Conservation (phyloP, 495 filamentous ascomycete genomes). For the Jackrogersella minutella region DNA sequence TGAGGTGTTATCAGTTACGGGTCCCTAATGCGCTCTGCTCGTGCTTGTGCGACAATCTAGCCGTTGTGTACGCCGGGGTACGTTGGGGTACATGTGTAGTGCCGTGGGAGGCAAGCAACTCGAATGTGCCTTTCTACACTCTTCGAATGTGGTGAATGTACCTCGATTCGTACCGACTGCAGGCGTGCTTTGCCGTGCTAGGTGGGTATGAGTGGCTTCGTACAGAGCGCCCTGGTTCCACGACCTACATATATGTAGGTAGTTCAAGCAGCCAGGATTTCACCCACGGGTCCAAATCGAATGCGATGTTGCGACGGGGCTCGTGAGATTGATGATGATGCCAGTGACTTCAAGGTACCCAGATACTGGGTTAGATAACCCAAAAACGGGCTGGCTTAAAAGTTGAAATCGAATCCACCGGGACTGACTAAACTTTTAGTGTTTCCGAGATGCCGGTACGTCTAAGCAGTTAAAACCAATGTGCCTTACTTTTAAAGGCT, state of each 20-base stretch:
- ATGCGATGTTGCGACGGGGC: neutral
- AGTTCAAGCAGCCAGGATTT: neutral
- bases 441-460: conserved; percentile 26
- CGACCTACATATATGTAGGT: too few relatives aligned
- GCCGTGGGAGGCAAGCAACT: conserved; percentile 24
- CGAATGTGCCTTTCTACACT: conserved; percentile 6
- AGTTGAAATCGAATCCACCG: conserved; percentile 12
- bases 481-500: conserved; percentile 13
- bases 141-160: conserved; percentile 6
- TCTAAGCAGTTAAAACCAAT: conserved; percentile 8
- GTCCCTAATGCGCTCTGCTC: conserved; percentile 34
- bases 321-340: neutral
- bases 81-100: conserved; percentile 31
- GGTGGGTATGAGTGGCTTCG: neutral
- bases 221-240: too few relatives aligned
- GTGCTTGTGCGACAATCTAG: conserved; percentile 35
- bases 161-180: conserved; percentile 13
- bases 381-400: neutral
- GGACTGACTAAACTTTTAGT: conserved; percentile 22
- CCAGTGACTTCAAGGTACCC: neutral
- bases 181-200: neutral
- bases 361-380: neutral
- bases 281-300: neutral
- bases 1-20: conserved; percentile 40
- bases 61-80: conserved; percentile 6